A percentile compares a stretch with the other conserved stretches of the same genome.
phyloP scores from a whole-genome alignment of 1,284 basidiomycete species.

The Pseudomicrostroma phylloplanum region DNA sequence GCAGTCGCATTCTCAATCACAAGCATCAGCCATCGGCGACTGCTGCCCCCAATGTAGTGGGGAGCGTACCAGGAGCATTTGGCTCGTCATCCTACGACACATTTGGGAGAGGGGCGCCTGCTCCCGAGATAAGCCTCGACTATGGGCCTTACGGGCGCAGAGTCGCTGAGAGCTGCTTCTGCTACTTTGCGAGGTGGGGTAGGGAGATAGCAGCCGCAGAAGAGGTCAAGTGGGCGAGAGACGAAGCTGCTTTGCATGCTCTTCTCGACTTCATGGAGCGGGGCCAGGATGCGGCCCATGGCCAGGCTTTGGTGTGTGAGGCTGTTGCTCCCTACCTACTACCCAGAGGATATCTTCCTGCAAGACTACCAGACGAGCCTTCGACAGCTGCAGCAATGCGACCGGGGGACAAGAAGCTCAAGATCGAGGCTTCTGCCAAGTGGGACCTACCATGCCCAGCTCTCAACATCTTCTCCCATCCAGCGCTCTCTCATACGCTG shows the following conservation, averaged over 20 bases:
- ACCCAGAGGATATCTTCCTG: slow-evolving; percentile 26
- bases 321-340: slow-evolving; percentile 21
- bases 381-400: not conserved
- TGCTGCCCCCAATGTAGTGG: too few species aligned
- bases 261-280: slow-evolving; percentile 20
- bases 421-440: not conserved
- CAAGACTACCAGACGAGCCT: not conserved
- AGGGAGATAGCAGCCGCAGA: slow-evolving; percentile 67
- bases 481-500: not conserved
- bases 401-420: too few species aligned
- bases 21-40: too few species aligned
- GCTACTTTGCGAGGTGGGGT: slow-evolving; percentile 83
- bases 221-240: slow-evolving; percentile 28
- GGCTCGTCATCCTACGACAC: too few species aligned
- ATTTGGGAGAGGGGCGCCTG: too few species aligned
- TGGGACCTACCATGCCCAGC: slow-evolving; percentile 18
- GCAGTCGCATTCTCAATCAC: too few species aligned
- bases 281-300: slow-evolving; percentile 15
- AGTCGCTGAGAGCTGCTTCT: slow-evolving; percentile 79
- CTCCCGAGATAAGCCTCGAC: slow-evolving; percentile 10
- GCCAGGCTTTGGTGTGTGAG: slow-evolving; percentile 19
- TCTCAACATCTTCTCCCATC: slow-evolving; percentile 56
- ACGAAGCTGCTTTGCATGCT: slow-evolving; percentile 15
- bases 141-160: slow-evolving; percentile 72
- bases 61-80: too few species aligned